phyloP scores from a whole-genome alignment of 2,329 filamentous ascomycete genomes.

The Aspergillus versicolor region DNA sequence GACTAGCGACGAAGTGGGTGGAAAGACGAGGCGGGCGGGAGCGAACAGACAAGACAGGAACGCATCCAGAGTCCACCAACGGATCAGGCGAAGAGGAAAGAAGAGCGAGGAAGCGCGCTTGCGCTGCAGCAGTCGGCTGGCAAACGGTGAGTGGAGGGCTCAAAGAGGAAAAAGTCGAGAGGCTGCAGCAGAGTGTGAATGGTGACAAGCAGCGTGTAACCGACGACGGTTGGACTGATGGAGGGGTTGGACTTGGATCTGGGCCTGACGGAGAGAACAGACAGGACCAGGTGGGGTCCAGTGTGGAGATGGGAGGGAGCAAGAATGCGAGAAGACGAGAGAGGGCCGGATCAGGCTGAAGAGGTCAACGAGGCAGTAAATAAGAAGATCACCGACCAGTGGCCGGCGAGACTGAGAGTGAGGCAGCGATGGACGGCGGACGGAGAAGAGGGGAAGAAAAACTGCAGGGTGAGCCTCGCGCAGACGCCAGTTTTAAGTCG shows the following conservation, averaged over 20 bases:
- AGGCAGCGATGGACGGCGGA: neutral
- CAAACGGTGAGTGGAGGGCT: conserved; percentile 23
- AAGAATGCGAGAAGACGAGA: neutral
- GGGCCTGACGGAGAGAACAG: conserved; percentile 18
- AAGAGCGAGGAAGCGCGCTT: conserved; percentile 13
- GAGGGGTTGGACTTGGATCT: conserved; percentile 3
- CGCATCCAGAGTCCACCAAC: conserved; percentile 14
- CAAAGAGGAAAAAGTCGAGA: conserved; percentile 14
- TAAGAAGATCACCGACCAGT: neutral
- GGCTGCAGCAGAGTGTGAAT: conserved; percentile 18
- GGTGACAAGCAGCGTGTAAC: conserved; percentile 16
- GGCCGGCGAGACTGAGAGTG: neutral
- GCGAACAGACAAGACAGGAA: conserved; percentile 10
- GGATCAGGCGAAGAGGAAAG: conserved; percentile 10
- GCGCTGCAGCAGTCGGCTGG: conserved; percentile 17
- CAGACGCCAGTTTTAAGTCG: conserved; percentile 16
- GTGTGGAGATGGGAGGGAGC: conserved; percentile 14
- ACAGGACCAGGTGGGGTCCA: conserved; percentile 14
- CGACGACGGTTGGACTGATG: conserved; percentile 13
- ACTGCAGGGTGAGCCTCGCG: conserved; percentile 14
- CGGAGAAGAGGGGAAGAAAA: neutral
- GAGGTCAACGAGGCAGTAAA: neutral
- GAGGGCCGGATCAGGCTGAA: neutral
- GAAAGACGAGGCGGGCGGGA: conserved; percentile 9
- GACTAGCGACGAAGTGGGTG: conserved; percentile 14